phyloP scores from a whole-genome alignment of 148 eudicot genomes.

The Fagopyrum esculentum region DNA sequence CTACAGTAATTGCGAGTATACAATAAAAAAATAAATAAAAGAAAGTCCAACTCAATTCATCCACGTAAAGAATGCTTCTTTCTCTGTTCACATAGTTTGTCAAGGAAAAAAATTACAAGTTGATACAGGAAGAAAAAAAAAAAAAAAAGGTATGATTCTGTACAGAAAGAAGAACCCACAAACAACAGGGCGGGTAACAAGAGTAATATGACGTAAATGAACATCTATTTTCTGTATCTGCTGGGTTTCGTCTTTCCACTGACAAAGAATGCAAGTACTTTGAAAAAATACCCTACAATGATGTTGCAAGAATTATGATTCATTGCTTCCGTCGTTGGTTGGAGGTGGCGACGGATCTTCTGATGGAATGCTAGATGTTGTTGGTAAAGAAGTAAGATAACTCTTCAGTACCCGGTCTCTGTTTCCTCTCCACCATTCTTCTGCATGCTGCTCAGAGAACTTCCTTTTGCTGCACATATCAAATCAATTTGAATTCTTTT shows the following conservation, averaged over 20 bases:
- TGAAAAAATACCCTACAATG: background rate
- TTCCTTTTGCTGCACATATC: slow-evolving; percentile 48
- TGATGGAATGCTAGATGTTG: background rate
- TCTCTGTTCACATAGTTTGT: background rate
- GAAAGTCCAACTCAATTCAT: background rate
- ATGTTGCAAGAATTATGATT: background rate
- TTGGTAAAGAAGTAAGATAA: slow-evolving; percentile 27
- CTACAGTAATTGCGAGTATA: too few relatives aligned
- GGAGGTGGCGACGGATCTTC: slow-evolving; percentile 15
- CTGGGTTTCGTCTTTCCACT: too few relatives aligned
- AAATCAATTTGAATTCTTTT: background rate
- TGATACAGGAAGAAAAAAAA: background rate
- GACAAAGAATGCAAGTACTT: too few relatives aligned
- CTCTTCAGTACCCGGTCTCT: slow-evolving; percentile 46
- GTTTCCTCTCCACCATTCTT: slow-evolving; percentile 84
- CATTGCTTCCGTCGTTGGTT: background rate
- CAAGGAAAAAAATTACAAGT: background rate
- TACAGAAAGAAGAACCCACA: background rate
- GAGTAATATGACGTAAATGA: background rate
- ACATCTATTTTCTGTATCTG: background rate
- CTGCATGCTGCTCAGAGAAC: slow-evolving; percentile 59
- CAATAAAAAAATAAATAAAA: too few relatives aligned
- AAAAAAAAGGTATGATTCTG: background rate
- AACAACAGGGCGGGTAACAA: background rate
- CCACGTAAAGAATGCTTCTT: background rate